phyloP scores from a whole-genome alignment of 1,284 basidiomycete species.

The Malassezia obtusa region DNA sequence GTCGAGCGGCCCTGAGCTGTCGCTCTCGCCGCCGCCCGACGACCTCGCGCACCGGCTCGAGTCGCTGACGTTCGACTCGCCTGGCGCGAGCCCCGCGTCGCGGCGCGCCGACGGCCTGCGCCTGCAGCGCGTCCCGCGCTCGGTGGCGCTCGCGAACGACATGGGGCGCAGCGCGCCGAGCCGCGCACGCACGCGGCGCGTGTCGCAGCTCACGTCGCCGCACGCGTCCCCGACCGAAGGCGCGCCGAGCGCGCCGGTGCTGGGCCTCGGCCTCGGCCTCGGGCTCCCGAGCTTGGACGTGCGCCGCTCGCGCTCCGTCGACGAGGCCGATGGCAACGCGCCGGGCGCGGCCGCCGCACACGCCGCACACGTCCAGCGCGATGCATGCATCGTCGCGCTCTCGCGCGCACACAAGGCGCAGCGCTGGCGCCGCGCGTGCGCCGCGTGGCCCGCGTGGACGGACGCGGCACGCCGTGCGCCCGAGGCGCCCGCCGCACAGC shows the following conservation, averaged over 20 bases:
- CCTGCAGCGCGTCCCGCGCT: conserved; percentile 53
- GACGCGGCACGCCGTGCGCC: neutral
- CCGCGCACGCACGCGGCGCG: neutral
- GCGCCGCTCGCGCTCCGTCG: neutral
- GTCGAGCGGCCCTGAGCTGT: neutral
- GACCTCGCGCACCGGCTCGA: neutral
- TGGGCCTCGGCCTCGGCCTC: conserved; percentile 8
- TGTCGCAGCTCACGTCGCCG: conserved; percentile 1
- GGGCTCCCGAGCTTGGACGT: neutral
- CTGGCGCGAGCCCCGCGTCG: conserved; percentile 4
- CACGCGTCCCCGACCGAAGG: conserved; percentile 10
- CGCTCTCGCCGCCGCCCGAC: conserved; percentile 2
- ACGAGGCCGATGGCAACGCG: neutral
- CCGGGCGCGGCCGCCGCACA: neutral
- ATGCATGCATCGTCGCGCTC: conserved; percentile 3
- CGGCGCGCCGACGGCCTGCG: conserved; percentile 49
- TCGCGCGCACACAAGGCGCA: conserved; percentile 8
- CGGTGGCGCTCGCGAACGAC: conserved; percentile 53
- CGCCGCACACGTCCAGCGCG: conserved; percentile 4
- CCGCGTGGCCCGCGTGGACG: neutral
- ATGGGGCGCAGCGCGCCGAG: conserved; percentile 28
- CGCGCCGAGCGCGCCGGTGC: neutral
- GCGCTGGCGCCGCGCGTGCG: neutral
- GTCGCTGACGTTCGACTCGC: neutral
- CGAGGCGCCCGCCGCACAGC: neutral